Evolutionary conservation across 2,329 filamentous ascomycete genomes (phyloP), one percentile per base, ranked within the genome.

Genomic region (Paramyrothecium sp.): DNA sequence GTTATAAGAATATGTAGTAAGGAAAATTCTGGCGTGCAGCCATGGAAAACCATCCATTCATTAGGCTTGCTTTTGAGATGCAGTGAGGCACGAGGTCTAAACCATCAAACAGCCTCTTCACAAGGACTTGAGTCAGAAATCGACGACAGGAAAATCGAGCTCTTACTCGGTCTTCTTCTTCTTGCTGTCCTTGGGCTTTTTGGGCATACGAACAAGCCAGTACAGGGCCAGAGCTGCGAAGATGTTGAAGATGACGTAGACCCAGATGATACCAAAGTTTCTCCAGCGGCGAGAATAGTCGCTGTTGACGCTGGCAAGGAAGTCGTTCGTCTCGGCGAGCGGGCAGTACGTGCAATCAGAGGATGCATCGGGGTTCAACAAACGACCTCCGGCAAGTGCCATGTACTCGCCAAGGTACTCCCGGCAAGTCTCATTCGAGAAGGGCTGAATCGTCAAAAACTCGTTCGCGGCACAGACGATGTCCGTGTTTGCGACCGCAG

Each of bases 391-490:
- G 0, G 75, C 64, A 0, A 59, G 44, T 0, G 60, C 47, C 2
- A 86, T 82, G 63, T 83, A 89, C 0, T 64, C 33, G 0, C 60
- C 51, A 63, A 91, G 69, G 67, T 90, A 93, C 13, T 82, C 66
- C 0, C 61, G 67, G 67, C 90, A 93, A 0, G 81, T 89, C 64
- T 76, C 58, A n/a, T 80, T 79, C 1, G 71, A 58, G 0, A 83
- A 79, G 0, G 91, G 87, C 11, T 83, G 71, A 67, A 97, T 88
- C n/a, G 74, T 69, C 21, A 91, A 77, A 59, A 84, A 81, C 70
- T 97, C 92, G 68, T 89, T 90, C 7, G 70, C 61, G 0, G 89
- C 84, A 71, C 92, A 97, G 0, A 70, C 63, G 33, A 94, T 86
- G 0, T 74, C 52, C 0, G 84, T 85, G 65, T 89, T 87, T 46